These are phyloP conservation scores for Enterocytospora artemiae DNA, from an alignment of 371 early-diverging fungal genomes.

Conservation along the genomic window DNA sequence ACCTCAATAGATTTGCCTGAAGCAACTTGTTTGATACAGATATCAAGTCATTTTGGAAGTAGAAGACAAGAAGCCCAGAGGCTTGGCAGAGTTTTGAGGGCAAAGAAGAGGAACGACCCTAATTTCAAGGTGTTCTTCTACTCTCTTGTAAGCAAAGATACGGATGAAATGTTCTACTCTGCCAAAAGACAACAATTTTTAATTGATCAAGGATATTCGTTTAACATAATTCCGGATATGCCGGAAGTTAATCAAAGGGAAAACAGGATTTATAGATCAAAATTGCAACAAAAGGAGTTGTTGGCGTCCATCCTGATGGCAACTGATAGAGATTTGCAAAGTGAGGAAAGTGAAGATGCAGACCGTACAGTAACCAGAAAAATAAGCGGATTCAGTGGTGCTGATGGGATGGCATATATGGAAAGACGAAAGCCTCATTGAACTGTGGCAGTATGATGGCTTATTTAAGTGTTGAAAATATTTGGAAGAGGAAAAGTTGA, in stretches of 20 bases:
- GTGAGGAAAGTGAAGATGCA: conserved; percentile 57
- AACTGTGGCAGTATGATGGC: no score
- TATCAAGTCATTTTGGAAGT: conserved; percentile 93
- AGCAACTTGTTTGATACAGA: conserved; percentile 93
- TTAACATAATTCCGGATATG: conserved; percentile 74
- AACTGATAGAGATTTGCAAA: conserved; percentile 61
- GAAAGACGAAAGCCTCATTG: conserved; percentile 1
- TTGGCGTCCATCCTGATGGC: conserved; percentile 73
- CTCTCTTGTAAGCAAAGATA: conserved; percentile 86
- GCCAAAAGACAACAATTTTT: conserved; percentile 91
- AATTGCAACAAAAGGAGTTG: conserved; percentile 71
- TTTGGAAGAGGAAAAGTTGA: no score
- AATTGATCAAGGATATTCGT: conserved; percentile 97
- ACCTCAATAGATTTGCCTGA: conserved; percentile 98
- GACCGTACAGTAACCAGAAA: conserved; percentile 51
- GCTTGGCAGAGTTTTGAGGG: conserved; percentile 79
- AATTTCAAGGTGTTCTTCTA: conserved; percentile 94
- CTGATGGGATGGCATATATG: conserved; percentile 1
- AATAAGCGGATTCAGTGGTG: conserved; percentile 71
- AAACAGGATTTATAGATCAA: conserved; percentile 66
- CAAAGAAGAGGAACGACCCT: conserved; percentile 82
- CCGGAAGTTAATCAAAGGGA: conserved; percentile 67
- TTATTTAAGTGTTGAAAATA: no score
- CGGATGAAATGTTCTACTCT: conserved; percentile 96
- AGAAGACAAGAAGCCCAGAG: conserved; percentile 98